Percentiles rank a stretch among this genome's conserved stretches.
Conservation (phyloP, 75 land plant genomes). For the Picea glauca region DNA sequence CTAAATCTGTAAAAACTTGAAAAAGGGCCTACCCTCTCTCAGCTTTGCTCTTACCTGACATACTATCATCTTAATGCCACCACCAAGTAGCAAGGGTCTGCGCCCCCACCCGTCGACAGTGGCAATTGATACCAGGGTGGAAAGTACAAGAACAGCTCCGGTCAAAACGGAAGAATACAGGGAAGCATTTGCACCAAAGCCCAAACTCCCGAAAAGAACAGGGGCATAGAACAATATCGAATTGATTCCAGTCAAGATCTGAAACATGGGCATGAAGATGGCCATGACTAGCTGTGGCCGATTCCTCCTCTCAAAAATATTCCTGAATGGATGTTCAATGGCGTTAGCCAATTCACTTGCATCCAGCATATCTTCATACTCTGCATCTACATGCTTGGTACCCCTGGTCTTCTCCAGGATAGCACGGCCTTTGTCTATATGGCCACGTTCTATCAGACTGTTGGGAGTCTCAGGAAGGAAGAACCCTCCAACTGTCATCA, state of each 20-base stretch:
- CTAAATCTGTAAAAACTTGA: too few species aligned
- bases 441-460: constrained; percentile 51
- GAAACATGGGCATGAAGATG: constrained; percentile 68
- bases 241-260: constrained; percentile 77
- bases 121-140: constrained; percentile 70
- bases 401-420: constrained; percentile 71
- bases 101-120: constrained; percentile 65
- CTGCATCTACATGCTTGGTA: constrained; percentile 50
- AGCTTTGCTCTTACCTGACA: constrained; percentile 44
- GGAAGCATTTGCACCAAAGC: constrained; percentile 61
- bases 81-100: constrained; percentile 45
- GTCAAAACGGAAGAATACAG: constrained; percentile 78
- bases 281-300: constrained; percentile 87
- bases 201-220: constrained; percentile 73
- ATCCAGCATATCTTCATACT: constrained; percentile 68
- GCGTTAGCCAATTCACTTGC: constrained; percentile 62
- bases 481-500: constrained; percentile 44
- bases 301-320: constrained; percentile 55
- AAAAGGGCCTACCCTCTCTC: not conserved
- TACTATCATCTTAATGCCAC: constrained; percentile 70
- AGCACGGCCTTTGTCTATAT: constrained; percentile 33
- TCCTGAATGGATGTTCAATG: constrained; percentile 69
- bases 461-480: constrained; percentile 60
- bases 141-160: constrained; percentile 58
- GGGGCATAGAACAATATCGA: constrained; percentile 88